phyloP scores from a whole-genome alignment of 306 rosid genomes.

The Trifolium repens region DNA sequence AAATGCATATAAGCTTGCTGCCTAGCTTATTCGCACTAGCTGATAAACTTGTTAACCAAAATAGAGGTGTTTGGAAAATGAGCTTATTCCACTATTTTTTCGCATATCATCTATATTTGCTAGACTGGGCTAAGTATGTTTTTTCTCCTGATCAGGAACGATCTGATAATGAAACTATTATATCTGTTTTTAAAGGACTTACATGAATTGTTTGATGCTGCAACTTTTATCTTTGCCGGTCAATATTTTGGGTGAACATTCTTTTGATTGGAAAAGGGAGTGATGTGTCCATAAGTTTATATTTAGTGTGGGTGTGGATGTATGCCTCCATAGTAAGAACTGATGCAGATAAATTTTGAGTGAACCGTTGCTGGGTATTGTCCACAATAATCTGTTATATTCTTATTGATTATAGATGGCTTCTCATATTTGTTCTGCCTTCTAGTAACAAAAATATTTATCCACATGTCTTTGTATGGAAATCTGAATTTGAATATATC shows the following conservation, averaged over 20 bases:
- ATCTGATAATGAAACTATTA: background rate
- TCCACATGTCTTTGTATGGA: background rate
- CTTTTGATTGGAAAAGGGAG: background rate
- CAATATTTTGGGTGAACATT: background rate
- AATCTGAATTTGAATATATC: background rate
- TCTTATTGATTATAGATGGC: background rate
- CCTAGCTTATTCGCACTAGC: background rate
- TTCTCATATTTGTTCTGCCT: background rate
- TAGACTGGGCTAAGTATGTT: too few species aligned
- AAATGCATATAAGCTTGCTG: background rate
- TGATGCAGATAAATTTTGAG: background rate
- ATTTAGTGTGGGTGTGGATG: background rate
- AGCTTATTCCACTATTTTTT: background rate
- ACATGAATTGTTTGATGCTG: constrained; percentile 14
- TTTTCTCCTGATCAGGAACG: too few species aligned
- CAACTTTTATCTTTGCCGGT: background rate
- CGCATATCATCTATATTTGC: background rate
- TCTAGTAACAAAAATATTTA: background rate
- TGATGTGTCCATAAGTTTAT: background rate
- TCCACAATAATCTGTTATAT: background rate
- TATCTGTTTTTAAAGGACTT: background rate
- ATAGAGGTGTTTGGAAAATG: background rate
- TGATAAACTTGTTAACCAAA: background rate
- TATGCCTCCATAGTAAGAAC: background rate
- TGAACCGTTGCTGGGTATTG: background rate